Evolutionary conservation across 306 rosid species (phyloP), one percentile per base, ranked within the genome.

Genomic region (Cyclanthera cordifolia): DNA sequence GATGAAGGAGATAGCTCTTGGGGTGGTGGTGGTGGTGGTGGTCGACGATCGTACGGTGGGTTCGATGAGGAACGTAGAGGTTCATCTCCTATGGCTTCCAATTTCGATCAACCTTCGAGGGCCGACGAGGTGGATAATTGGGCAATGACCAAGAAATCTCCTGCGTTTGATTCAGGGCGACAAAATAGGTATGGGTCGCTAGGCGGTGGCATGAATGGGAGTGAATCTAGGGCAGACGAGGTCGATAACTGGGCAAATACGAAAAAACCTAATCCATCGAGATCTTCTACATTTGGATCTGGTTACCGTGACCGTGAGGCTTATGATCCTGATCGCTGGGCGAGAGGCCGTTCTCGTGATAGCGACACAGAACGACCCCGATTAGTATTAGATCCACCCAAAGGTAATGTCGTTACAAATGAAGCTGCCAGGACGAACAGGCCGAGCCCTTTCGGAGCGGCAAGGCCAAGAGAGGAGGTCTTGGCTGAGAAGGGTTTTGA

Each of bases 51-150:
- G 2, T 86, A 86, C 34, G 91, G 99, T 15, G 96, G 96, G 71
- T 94, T 94, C 30, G 99, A 87, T 8, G 97, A 88, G 15, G 96
- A 94, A 34, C 90, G 96, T 15, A 70, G 95, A 70, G 88, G 85
- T 20, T 69, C 85, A 0, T 50, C 71, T 66, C 74, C 96, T 83
- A 94, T 97, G 99, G 96, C 80, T 90, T 90, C 97, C 34, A 96
- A 86, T 20, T 72, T 80, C 5, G 97, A 90, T 80, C 95, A 84
- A 60, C 91, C 91, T 23, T 94, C 99, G 3, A 85, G 97, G 88
- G 99, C 99, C 8, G 97, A 94, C 63, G 99, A 88, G 88, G 99
- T 79, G 3, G 97, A 94, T 20, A 86, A 88, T 74, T 94, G 99
- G 99, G 88, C 87, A 0, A 51, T 79, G 46, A 81, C 71, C 30